These are phyloP conservation scores for Phytophthora syringae DNA, from an alignment of 352 stramenopile species.

Conservation along the genomic window DNA sequence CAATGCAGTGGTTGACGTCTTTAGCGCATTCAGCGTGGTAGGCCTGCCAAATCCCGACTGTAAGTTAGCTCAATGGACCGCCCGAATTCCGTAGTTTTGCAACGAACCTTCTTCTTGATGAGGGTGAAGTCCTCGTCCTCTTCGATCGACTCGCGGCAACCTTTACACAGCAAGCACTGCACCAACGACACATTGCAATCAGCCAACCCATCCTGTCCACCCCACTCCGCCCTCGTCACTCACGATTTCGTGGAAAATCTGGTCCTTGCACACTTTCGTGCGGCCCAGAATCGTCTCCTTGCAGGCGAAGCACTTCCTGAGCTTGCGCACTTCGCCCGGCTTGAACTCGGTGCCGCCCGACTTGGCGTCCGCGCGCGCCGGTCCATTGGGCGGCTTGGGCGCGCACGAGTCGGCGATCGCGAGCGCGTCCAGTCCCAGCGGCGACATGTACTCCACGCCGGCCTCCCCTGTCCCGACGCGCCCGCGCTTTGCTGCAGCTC, in stretches of 20 bases:
- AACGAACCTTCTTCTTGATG: conserved; percentile 75
- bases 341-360: conserved; percentile 62
- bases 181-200: not conserved
- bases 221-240: not conserved
- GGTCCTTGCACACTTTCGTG: conserved; percentile 74
- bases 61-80: not conserved
- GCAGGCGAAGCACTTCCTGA: conserved; percentile 81
- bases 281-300: conserved; percentile 86
- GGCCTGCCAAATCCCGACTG: conserved; percentile 30
- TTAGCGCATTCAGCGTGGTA: conserved; percentile 81
- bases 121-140: conserved; percentile 81
- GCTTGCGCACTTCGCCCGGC: conserved; percentile 69
- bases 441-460: conserved; percentile 47
- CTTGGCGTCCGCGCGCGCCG: conserved; percentile 60
- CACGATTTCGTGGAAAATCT: conserved; percentile 89
- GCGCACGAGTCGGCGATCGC: conserved; percentile 39
- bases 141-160: conserved; percentile 78
- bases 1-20: conserved; percentile 69
- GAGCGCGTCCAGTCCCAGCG: conserved; percentile 42
- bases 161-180: conserved; percentile 77
- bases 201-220: not conserved
- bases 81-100: not conserved
- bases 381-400: conserved; percentile 43
- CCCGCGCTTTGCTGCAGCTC: conserved; percentile 47
- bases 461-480: conserved; percentile 32